phyloP scores from a whole-genome alignment of 805 yeast genomes.

The Starmerella floricola region DNA sequence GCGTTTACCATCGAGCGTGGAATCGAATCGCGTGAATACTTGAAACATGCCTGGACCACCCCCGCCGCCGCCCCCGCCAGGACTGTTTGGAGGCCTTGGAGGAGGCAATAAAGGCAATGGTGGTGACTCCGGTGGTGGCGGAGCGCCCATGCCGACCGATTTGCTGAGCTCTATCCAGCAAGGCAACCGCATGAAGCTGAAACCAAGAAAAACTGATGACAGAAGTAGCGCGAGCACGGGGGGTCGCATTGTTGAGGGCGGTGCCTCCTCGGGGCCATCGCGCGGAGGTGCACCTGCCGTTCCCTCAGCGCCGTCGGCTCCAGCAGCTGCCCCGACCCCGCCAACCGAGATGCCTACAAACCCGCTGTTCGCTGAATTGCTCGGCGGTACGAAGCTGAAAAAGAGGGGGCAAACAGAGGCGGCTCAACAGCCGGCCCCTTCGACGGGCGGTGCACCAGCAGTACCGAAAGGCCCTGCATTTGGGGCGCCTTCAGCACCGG shows the following conservation, averaged over 20 bases:
- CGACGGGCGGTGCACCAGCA: conserved; percentile 12
- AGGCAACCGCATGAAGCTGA: conserved; percentile 39
- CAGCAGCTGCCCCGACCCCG: conserved; percentile 10
- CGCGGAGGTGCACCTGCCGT: conserved; percentile 12
- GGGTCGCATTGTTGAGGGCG: conserved; percentile 29
- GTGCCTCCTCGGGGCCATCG: conserved; percentile 14
- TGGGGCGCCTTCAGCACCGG: conserved; percentile 5
- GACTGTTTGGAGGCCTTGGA: conserved; percentile 25
- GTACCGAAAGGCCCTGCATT: conserved; percentile 10
- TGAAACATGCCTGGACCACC: conserved; percentile 25
- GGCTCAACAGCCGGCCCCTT: conserved; percentile 6
- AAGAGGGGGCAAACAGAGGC: conserved; percentile 9
- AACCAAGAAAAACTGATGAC: conserved; percentile 53
- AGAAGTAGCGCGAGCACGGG: conserved; percentile 50
- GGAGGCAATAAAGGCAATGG: conserved; percentile 24
- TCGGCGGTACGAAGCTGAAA: conserved; percentile 17
- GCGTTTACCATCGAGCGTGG: too few species aligned
- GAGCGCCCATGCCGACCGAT: conserved; percentile 27
- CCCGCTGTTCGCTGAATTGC: conserved; percentile 19
- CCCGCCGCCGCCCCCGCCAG: conserved; percentile 28
- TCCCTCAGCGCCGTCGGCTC: conserved; percentile 17
- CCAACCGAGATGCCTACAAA: conserved; percentile 17
- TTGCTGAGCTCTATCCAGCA: conserved; percentile 74
- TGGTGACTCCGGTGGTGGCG: conserved; percentile 23
- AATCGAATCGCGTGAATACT: too few species aligned